Percentiles rank a stretch among this genome's conserved stretches.
phyloP scores from a whole-genome alignment of 768 basidiomycete genomes.

The Tephrocybe sp. region DNA sequence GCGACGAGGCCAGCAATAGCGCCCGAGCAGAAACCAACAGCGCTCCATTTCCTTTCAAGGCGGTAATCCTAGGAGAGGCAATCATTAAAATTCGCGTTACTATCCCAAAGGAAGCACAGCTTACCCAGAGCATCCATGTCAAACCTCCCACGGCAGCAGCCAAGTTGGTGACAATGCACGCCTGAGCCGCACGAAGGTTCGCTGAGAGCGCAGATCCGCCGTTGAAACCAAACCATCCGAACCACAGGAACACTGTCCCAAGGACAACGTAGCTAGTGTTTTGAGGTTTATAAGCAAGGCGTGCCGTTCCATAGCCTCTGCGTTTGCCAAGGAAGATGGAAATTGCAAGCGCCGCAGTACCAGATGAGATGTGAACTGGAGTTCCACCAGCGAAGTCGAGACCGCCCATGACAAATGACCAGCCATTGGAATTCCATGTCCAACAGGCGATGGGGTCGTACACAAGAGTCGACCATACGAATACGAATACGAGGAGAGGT shows the following conservation, averaged over 20 bases:
- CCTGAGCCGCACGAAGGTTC: conserved; percentile 82
- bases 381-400: conserved; percentile 95
- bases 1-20: conserved; percentile 89
- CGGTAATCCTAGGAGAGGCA: conserved; percentile 70
- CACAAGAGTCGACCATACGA: conserved; percentile 84
- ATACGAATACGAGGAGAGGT: conserved; percentile 86
- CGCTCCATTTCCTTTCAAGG: conserved; percentile 90
- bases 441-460: conserved; percentile 96
- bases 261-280: conserved; percentile 91
- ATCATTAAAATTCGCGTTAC: neutral
- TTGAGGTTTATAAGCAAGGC: conserved; percentile 89
- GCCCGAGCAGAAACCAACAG: conserved; percentile 94
- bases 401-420: conserved; percentile 76
- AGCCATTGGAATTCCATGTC: conserved; percentile 87
- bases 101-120: conserved; percentile 7
- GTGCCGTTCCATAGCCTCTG: conserved; percentile 86
- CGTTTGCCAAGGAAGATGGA: conserved; percentile 90
- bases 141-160: conserved; percentile 86
- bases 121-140: conserved; percentile 89
- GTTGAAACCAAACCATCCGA: conserved; percentile 96
- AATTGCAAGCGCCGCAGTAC: conserved; percentile 87
- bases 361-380: conserved; percentile 95
- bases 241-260: conserved; percentile 95
- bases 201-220: conserved; percentile 90
- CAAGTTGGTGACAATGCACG: conserved; percentile 92